phyloP scores from a whole-genome alignment of 2,329 filamentous ascomycete species.

The Calonectria naviculata region DNA sequence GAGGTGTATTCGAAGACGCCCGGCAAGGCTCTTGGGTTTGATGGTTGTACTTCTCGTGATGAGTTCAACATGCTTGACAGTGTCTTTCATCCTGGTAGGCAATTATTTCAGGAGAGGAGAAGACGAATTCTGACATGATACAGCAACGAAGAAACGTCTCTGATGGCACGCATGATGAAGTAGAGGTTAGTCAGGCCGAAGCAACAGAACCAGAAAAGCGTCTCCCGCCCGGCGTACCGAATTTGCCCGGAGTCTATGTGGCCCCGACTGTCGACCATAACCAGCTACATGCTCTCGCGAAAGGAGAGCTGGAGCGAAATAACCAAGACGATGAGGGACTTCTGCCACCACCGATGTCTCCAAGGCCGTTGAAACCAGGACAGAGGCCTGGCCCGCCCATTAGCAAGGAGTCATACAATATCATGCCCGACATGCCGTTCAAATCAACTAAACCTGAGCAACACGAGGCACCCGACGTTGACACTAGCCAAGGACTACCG shows the following conservation, averaged over 20 bases:
- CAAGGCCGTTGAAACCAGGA: not conserved
- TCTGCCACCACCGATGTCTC: not conserved
- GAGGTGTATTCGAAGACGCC: too few relatives aligned
- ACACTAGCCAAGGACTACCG: not conserved
- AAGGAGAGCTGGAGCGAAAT: not conserved
- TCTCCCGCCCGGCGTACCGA: not conserved
- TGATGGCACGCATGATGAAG: not conserved
- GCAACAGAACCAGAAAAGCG: not conserved
- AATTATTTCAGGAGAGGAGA: not conserved
- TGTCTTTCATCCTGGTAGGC: not conserved
- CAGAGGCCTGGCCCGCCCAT: not conserved
- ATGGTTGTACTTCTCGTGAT: not conserved
- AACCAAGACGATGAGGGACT: not conserved
- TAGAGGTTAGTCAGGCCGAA: not conserved
- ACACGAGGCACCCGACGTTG: not conserved
- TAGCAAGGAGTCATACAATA: not conserved
- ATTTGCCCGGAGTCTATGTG: not conserved
- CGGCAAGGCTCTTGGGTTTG: not conserved
- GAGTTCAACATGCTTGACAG: not conserved
- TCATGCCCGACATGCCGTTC: not conserved
- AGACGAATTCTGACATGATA: not conserved
- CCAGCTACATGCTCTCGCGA: not conserved
- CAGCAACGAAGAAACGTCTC: not conserved
- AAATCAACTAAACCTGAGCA: not conserved
- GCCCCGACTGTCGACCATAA: not conserved